Evolutionary conservation across 129 eudicot genomes (phyloP), one percentile per base, ranked within the genome.

Genomic region (Pittosporum tobira): DNA sequence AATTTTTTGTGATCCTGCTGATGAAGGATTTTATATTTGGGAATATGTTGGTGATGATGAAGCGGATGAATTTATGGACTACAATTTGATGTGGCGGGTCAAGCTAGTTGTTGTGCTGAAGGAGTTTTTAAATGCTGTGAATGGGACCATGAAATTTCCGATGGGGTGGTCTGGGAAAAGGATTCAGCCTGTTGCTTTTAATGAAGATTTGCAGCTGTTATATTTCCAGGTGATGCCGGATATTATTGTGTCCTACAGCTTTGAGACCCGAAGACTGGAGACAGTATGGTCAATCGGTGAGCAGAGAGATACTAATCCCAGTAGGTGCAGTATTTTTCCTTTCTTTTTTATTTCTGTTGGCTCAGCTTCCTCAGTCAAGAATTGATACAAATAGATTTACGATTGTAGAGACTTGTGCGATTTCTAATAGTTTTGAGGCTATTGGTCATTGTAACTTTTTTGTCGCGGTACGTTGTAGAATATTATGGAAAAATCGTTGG

Each of bases 131-230:
- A 3, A 24, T 43, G 6, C 11, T 7, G 22, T 15, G 23, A 31
- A 31, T n/a, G 45, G 4, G 36, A 37, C 20, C 2, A 31, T 22
- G 11, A 59, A 23, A 24, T 4, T 6, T 13, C 25, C 19, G 57
- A 20, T 51, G 51, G 54, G 61, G 3, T 24, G 13, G 61, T 24
- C 30, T 16, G 9, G 14, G 42, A 53, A 21, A 52, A 8, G 23
- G 12, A 28, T 52, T 26, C 44, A 31, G 34, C 70, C 70, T 14
- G 47, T 45, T 34, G 51, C 53, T 9, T 53, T 65, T 22, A 53
- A 42, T 56, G 70, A 65, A 16, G 70, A 65, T 21, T 40, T 65
- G 40, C 70, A 65, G 44, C 6, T 45, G 5, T 28, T 65, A 22
- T 65, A 25, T 54, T 21, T 65, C 12, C 36, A 21, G 5, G 51